Conservation (phyloP, 306 rosid species). For the Sindora glabra region DNA sequence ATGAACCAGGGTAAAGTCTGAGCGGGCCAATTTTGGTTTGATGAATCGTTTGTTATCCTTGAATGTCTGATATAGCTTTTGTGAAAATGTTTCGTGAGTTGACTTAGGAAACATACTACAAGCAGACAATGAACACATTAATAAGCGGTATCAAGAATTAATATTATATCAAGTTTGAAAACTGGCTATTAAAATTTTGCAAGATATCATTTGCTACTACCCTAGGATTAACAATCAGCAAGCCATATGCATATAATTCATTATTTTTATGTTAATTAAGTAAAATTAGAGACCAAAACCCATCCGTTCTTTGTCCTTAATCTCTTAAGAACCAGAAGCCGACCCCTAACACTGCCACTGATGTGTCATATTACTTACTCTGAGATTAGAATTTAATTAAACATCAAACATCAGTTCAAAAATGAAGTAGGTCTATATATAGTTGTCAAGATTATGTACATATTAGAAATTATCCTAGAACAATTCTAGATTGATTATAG, state of each 20-base stretch:
- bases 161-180: neutral
- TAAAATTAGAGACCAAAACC: slow-evolving; percentile 11
- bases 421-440: too few relatives aligned
- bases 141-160: neutral
- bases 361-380: slow-evolving; percentile 8
- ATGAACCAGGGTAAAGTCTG: slow-evolving; percentile 76
- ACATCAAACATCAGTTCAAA: slow-evolving; percentile 3
- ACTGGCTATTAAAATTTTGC: slow-evolving; percentile 8
- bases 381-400: neutral
- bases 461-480: too few relatives aligned
- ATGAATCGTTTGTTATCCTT: slow-evolving; percentile 78
- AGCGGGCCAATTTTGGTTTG: slow-evolving; percentile 86
- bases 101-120: slow-evolving; percentile 92
- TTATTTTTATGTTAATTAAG: neutral
- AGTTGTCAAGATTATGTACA: too few relatives aligned
- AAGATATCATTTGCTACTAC: slow-evolving; percentile 9
- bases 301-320: slow-evolving; percentile 4
- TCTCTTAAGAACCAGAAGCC: slow-evolving; percentile 1
- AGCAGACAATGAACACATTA: slow-evolving; percentile 15
- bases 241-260: neutral
- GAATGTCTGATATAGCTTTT: slow-evolving; percentile 85
- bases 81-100: slow-evolving; percentile 78
- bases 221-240: slow-evolving; percentile 10
- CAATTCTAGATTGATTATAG: too few relatives aligned
- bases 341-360: neutral